Percentiles rank a stretch among this genome's conserved stretches.
Evolutionary conservation across 2,329 filamentous ascomycete species (phyloP).

Genomic region (Bipolaris cookei): DNA sequence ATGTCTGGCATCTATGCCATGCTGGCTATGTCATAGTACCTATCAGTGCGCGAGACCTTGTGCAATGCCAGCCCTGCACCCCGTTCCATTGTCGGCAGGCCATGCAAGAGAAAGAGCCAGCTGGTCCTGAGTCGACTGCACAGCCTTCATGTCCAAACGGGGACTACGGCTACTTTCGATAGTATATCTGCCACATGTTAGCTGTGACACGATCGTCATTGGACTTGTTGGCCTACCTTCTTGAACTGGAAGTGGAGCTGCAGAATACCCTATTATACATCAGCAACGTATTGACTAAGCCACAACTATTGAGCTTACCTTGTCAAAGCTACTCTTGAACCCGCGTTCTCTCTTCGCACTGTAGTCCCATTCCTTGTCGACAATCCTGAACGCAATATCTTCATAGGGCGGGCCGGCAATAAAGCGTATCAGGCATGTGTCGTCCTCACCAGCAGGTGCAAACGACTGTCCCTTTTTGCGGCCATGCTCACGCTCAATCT

Average conservation of each 20-base stretch:
- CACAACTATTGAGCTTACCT: constrained; percentile 65
- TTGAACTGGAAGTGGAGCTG: constrained; percentile 99
- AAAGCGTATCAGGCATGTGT: constrained; percentile 96
- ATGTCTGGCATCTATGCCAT: constrained; percentile 1
- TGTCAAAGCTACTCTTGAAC: constrained; percentile 96
- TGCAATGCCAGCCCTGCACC: constrained; percentile 9
- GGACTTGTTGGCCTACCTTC: constrained; percentile 67
- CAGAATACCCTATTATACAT: constrained; percentile 75
- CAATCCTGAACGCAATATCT: constrained; percentile 95
- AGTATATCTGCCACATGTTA: constrained; percentile 53
- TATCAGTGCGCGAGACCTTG: constrained; percentile 5
- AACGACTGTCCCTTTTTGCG: constrained; percentile 89
- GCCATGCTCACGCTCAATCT: constrained; percentile 92
- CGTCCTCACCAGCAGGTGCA: constrained; percentile 91
- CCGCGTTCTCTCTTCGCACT: constrained; percentile 93
- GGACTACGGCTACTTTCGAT: constrained; percentile 50
- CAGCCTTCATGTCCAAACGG: neutral
- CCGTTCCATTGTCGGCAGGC: neutral
- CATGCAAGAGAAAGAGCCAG: neutral
- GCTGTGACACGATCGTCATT: constrained; percentile 7
- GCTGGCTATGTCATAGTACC: constrained; percentile 1
- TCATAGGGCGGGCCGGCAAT: constrained; percentile 95
- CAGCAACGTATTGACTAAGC: constrained; percentile 26
- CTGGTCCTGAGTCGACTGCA: constrained; percentile 1
- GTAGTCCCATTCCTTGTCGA: constrained; percentile 99